These are phyloP conservation scores for Dioscorea alata DNA, from an alignment of 106 monocot genomes.

Conservation along the genomic window DNA sequence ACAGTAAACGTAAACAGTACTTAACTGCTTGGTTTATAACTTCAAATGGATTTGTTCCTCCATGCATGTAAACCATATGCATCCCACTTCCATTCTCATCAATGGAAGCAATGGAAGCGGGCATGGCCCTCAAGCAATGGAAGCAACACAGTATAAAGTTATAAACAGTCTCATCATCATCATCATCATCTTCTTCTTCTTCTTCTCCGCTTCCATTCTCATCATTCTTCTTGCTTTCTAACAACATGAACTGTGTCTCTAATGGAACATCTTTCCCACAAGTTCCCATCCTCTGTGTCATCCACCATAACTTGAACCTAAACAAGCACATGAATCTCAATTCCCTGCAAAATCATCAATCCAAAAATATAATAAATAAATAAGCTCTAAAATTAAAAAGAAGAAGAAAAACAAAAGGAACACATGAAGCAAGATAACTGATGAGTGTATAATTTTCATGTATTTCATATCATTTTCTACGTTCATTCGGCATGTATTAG, in stretches of 20 bases:
- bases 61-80: constrained; percentile 56
- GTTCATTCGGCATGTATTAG: no score
- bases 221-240: constrained; percentile 39
- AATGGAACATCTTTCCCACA: constrained; percentile 62
- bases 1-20: constrained; percentile 25
- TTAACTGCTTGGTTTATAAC: constrained; percentile 73
- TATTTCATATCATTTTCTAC: no score
- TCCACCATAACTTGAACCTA: constrained; percentile 90
- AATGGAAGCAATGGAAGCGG: no score
- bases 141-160: constrained; percentile 58
- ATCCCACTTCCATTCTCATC: no score
- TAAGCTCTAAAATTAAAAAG: no score
- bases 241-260: constrained; percentile 86
- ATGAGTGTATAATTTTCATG: no score
- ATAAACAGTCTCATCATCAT: constrained; percentile 28
- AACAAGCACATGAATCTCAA: constrained; percentile 72
- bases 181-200: neutral
- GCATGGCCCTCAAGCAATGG: constrained; percentile 74
- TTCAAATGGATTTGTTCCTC: constrained; percentile 69
- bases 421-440: neutral
- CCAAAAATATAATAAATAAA: neutral
- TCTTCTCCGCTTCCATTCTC: neutral
- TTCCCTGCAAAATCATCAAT: constrained; percentile 24
- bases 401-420: neutral
- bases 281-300: constrained; percentile 72